A percentile compares a stretch with the other conserved stretches of the same genome.
Conservation (phyloP, 345 rosid species). For the Balakata baccata region DNA sequence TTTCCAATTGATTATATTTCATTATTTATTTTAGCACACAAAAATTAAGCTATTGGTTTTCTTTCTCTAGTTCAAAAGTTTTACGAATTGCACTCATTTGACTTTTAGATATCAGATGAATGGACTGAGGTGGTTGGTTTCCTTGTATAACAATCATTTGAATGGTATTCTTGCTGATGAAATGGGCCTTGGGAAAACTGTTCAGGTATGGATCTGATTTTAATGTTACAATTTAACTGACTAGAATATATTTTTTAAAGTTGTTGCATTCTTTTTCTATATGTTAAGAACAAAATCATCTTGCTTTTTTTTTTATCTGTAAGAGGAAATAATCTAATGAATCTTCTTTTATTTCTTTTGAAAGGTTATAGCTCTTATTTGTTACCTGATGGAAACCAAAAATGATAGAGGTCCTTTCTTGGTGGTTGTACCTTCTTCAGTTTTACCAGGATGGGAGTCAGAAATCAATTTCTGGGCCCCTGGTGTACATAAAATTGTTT, state of each 20-base stretch:
- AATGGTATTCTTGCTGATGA: slow-evolving; percentile 97
- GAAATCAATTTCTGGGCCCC: slow-evolving; percentile 70
- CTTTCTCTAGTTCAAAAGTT: slow-evolving; percentile 2
- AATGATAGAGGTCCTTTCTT: slow-evolving; percentile 91
- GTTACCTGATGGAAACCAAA: slow-evolving; percentile 86
- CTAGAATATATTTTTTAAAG: slow-evolving; percentile 41
- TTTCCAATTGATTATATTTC: background rate
- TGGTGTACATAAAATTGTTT: slow-evolving; percentile 61
- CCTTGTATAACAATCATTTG: slow-evolving; percentile 78
- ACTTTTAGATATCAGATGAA: slow-evolving; percentile 85
- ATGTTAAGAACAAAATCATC: background rate
- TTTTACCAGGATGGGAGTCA: slow-evolving; percentile 83
- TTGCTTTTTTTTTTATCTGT: background rate
- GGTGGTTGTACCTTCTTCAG: slow-evolving; percentile 92
- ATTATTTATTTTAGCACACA: background rate
- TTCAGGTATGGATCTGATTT: slow-evolving; percentile 52
- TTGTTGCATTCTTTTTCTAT: background rate
- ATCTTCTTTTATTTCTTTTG: slow-evolving; percentile 7
- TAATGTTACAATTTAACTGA: slow-evolving; percentile 5
- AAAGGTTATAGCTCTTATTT: slow-evolving; percentile 75
- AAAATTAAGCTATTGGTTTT: background rate
- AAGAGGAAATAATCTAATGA: background rate
- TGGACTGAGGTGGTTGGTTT: slow-evolving; percentile 89
- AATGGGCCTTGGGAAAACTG: slow-evolving; percentile 98
- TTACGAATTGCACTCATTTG: slow-evolving; percentile 15